phyloP scores from a whole-genome alignment of 73 alveolate species.

The Symbiodinium pilosum region DNA sequence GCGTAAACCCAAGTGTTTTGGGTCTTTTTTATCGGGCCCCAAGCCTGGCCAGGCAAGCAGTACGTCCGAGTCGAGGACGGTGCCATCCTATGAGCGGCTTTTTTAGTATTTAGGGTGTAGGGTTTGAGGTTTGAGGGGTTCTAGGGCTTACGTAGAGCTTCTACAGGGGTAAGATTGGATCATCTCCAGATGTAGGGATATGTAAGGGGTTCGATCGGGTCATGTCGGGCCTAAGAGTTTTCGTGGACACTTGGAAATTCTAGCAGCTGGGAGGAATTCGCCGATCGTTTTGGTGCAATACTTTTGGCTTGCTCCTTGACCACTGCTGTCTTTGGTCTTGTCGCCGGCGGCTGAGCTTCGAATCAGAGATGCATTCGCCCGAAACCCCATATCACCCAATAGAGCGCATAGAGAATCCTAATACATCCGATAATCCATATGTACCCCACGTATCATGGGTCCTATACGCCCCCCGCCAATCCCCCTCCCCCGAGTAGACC shows the following conservation, averaged over 20 bases:
- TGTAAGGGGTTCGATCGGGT: neutral
- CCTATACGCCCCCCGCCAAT: too few species aligned
- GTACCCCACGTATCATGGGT: too few species aligned
- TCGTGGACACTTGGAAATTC: neutral
- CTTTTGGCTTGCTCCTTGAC: constrained; percentile 68
- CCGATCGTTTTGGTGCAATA: constrained; percentile 70
- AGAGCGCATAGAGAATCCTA: too few species aligned
- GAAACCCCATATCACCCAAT: too few species aligned
- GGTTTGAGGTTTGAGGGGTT: too few species aligned
- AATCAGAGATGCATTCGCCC: too few species aligned
- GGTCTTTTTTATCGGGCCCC: neutral
- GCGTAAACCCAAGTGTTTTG: too few species aligned
- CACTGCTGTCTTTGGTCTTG: constrained; percentile 51
- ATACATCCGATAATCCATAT: too few species aligned
- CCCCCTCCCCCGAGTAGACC: too few species aligned
- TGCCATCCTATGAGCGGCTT: too few species aligned
- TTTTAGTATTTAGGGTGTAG: too few species aligned
- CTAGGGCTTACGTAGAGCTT: too few species aligned
- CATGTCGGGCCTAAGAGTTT: neutral
- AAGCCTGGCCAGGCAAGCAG: constrained; percentile 13
- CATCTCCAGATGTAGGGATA: neutral
- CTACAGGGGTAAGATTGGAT: neutral
- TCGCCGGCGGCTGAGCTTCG: neutral
- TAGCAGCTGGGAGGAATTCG: constrained; percentile 83
- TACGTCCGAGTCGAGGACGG: constrained; percentile 7